Percentiles rank a stretch among this genome's conserved stretches.
Evolutionary conservation across 345 rosid species (phyloP).

Genomic region (Hibiscus mutabilis): DNA sequence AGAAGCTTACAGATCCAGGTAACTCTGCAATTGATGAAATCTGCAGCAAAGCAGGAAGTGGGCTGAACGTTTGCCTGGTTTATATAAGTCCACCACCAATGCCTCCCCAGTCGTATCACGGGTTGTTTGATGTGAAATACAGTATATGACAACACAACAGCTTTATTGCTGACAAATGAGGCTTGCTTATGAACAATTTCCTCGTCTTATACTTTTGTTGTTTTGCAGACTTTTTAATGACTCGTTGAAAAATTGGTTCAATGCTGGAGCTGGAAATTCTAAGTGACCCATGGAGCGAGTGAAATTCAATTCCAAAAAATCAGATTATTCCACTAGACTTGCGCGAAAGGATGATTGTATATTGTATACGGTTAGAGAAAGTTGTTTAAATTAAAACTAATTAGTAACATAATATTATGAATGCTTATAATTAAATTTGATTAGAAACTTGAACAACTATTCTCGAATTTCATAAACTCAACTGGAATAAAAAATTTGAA

Average conservation of each 20-base stretch:
- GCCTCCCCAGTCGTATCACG: conserved; percentile 4
- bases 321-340: no score
- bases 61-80: neutral
- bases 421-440: no score
- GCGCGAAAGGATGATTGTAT: no score
- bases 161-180: conserved; percentile 22
- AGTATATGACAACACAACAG: neutral
- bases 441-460: no score
- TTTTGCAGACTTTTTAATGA: conserved; percentile 5
- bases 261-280: neutral
- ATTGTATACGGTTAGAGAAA: no score
- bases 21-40: conserved; percentile 36
- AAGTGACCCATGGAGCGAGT: neutral
- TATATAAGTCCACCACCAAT: neutral
- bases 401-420: no score
- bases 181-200: neutral
- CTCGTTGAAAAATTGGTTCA: neutral
- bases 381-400: no score
- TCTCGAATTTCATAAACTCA: no score
- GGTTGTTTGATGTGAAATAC: conserved; percentile 20
- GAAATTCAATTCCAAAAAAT: no score
- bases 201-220: neutral
- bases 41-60: conserved; percentile 30
- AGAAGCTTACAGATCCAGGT: conserved; percentile 31
- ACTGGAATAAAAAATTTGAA: no score